Evolutionary conservation across 2,329 filamentous ascomycete genomes (phyloP).

Genomic region (Aspergillus spinulosporus): DNA sequence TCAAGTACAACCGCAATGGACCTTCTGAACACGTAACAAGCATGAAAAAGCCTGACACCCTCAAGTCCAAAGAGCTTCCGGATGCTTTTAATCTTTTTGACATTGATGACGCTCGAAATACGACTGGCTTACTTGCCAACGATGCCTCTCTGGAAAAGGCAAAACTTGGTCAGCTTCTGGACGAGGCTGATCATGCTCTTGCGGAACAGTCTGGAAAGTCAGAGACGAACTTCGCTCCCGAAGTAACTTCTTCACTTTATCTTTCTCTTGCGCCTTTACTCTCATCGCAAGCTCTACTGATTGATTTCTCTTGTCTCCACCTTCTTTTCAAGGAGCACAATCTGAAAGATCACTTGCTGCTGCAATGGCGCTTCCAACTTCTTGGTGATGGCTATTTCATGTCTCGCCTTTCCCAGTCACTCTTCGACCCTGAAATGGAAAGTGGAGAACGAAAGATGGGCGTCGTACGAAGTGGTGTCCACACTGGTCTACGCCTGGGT

Average conservation of each 20-base stretch:
- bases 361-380: conserved; percentile 80
- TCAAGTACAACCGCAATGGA: conserved; percentile 36
- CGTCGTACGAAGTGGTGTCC: conserved; percentile 65
- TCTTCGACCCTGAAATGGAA: conserved; percentile 81
- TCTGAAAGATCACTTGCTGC: conserved; percentile 67
- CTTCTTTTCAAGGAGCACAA: conserved; percentile 74
- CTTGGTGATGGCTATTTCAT: conserved; percentile 83
- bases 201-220: conserved; percentile 15
- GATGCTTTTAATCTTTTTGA: conserved; percentile 39
- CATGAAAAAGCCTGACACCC: background rate
- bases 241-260: conserved; percentile 55
- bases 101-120: conserved; percentile 32
- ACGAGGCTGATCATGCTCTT: conserved; percentile 25
- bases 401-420: conserved; percentile 72
- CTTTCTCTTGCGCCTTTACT: conserved; percentile 77
- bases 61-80: conserved; percentile 14
- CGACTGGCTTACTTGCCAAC: conserved; percentile 28
- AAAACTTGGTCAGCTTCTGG: conserved; percentile 32
- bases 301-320: conserved; percentile 74
- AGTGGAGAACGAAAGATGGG: conserved; percentile 73
- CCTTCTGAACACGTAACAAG: conserved; percentile 26
- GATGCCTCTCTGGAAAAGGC: conserved; percentile 28
- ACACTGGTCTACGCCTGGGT: conserved; percentile 82
- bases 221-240: conserved; percentile 36
- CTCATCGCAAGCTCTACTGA: conserved; percentile 69